Evolutionary conservation across 2,329 filamentous ascomycete genomes (phyloP).

Genomic region (Alternaria panax): DNA sequence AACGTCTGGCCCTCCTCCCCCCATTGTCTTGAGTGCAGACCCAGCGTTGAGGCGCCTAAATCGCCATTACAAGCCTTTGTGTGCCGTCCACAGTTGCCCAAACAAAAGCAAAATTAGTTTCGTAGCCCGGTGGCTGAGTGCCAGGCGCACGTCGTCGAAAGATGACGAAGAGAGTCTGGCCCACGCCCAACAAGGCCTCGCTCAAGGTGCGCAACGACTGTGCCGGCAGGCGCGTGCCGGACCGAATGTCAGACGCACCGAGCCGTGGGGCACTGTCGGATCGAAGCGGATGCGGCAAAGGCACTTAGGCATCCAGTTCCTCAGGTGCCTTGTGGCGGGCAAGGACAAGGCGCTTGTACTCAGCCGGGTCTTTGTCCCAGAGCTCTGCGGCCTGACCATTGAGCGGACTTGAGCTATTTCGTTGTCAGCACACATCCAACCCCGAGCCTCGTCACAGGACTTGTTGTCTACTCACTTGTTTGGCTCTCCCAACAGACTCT

Average conservation of each 20-base stretch:
- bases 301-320: conserved; percentile 46
- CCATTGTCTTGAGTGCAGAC: not conserved
- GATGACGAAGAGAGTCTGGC: not conserved
- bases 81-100: not conserved
- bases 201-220: conserved; percentile 8
- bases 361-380: conserved; percentile 86
- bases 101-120: not conserved
- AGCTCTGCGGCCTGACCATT: conserved; percentile 96
- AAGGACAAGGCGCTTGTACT: conserved; percentile 82
- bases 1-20: not conserved
- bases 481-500: conserved; percentile 93
- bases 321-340: conserved; percentile 64
- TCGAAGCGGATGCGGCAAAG: not conserved
- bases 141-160: not conserved
- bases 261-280: conserved; percentile 5
- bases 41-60: not conserved
- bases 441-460: no score
- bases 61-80: not conserved
- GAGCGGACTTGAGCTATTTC: conserved; percentile 80
- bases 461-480: conserved; percentile 77
- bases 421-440: conserved; percentile 14
- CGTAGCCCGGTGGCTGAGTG: not conserved
- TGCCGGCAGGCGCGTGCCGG: conserved; percentile 6
- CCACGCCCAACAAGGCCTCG: conserved; percentile 2
- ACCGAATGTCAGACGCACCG: conserved; percentile 12